Evolutionary conservation across 169 alveolate species (phyloP).

Genomic region (Cystoisospora suis): DNA sequence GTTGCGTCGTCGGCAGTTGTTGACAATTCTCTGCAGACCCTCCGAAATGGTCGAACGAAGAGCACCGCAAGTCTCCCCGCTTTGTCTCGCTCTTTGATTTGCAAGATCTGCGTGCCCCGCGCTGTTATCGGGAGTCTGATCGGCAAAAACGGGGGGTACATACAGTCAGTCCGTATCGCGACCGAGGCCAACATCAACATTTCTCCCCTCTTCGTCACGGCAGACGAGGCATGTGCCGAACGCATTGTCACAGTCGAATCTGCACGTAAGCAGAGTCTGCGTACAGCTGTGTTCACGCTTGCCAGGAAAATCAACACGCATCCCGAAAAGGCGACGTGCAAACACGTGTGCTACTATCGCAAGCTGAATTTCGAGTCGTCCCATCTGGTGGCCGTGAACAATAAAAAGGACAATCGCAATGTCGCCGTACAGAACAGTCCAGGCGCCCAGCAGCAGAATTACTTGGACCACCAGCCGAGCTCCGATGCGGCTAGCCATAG

Average conservation of each 20-base stretch:
- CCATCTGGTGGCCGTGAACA: background rate
- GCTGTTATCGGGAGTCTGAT: constrained; percentile 51
- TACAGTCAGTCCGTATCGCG: constrained; percentile 51
- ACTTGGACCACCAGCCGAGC: background rate
- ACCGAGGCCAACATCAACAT: constrained; percentile 47
- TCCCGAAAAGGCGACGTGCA: constrained; percentile 47
- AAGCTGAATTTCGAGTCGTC: constrained; percentile 45
- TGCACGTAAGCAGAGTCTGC: background rate
- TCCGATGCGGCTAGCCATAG: background rate
- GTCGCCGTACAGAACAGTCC: too few species aligned
- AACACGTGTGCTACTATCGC: constrained; percentile 40
- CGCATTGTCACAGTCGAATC: constrained; percentile 36
- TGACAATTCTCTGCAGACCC: too few species aligned
- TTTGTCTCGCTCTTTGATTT: background rate
- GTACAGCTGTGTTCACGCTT: constrained; percentile 35
- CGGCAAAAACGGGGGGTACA: constrained; percentile 47
- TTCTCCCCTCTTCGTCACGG: constrained; percentile 52
- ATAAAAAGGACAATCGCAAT: background rate
- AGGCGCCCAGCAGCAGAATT: too few species aligned
- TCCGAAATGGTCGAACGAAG: too few species aligned
- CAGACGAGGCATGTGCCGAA: constrained; percentile 58
- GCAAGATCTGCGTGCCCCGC: constrained; percentile 49
- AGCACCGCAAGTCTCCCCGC: background rate
- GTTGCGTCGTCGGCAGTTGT: too few species aligned
- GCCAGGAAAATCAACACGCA: constrained; percentile 40